phyloP scores from a whole-genome alignment of 306 rosid species.

The Pterocarpus santalinus region DNA sequence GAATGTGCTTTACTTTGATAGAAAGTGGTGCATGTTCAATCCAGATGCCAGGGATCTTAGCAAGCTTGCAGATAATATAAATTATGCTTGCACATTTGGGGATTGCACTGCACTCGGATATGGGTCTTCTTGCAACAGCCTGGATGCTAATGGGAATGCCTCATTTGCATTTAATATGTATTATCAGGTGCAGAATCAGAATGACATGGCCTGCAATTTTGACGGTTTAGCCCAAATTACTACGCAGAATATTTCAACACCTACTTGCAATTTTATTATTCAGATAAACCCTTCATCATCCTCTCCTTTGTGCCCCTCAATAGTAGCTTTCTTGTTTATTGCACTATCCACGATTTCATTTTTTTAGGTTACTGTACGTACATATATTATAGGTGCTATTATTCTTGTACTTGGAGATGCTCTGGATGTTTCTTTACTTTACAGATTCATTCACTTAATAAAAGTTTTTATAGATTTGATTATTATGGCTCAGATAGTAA shows the following conservation, averaged over 20 bases:
- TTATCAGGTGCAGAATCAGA: slow-evolving; percentile 84
- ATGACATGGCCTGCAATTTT: slow-evolving; percentile 78
- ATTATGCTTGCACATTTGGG: slow-evolving; percentile 77
- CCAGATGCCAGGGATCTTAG: slow-evolving; percentile 73
- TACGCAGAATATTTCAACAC: slow-evolving; percentile 77
- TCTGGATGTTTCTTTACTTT: slow-evolving; percentile 24
- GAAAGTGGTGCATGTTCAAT: slow-evolving; percentile 83
- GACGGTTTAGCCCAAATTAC: slow-evolving; percentile 83
- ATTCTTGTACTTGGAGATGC: slow-evolving; percentile 20
- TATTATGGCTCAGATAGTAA: background rate
- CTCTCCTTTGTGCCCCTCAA: slow-evolving; percentile 43
- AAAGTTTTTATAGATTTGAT: slow-evolving; percentile 6
- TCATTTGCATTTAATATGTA: slow-evolving; percentile 95
- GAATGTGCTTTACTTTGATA: slow-evolving; percentile 72
- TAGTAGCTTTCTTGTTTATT: slow-evolving; percentile 46
- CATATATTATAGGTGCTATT: background rate
- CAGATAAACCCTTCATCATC: slow-evolving; percentile 73
- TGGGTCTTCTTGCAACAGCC: slow-evolving; percentile 85
- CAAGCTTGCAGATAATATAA: slow-evolving; percentile 79
- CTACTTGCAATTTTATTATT: slow-evolving; percentile 80
- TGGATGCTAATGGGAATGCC: slow-evolving; percentile 92
- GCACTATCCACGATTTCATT: slow-evolving; percentile 43
- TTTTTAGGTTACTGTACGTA: slow-evolving; percentile 38
- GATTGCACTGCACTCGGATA: slow-evolving; percentile 94
- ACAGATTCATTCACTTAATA: slow-evolving; percentile 14